A percentile compares a stretch with the other conserved stretches of the same genome.
Conservation (phyloP, 805 yeast genomes). For the Clavispora vitiphila region DNA sequence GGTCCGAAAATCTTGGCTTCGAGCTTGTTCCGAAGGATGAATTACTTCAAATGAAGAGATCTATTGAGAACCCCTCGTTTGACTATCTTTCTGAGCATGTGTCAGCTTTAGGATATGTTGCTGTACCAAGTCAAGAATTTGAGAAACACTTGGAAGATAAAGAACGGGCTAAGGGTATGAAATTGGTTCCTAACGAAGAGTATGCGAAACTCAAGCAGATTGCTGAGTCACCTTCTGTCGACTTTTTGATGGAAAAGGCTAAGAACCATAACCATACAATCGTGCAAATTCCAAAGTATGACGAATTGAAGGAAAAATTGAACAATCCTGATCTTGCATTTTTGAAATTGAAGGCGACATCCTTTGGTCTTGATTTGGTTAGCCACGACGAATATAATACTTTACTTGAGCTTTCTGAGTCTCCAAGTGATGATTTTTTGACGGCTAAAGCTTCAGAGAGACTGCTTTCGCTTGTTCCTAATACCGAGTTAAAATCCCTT, state of each 20-base stretch:
- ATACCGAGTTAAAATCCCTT: constrained; percentile 6
- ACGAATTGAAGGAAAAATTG: constrained; percentile 14
- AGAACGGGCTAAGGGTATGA: constrained; percentile 23
- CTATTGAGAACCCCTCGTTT: constrained; percentile 17
- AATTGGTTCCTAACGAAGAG: constrained; percentile 16
- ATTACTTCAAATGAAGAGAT: constrained; percentile 6
- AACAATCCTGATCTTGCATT: constrained; percentile 9
- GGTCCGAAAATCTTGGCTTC: constrained; percentile 18
- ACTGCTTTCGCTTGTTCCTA: constrained; percentile 5
- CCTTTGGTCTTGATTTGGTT: neutral
- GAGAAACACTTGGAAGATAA: constrained; percentile 23
- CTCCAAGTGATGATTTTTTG: constrained; percentile 7
- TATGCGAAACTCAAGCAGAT: constrained; percentile 11
- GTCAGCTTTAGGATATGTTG: constrained; percentile 13
- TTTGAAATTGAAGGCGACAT: constrained; percentile 11
- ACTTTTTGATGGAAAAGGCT: constrained; percentile 15
- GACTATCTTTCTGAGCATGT: constrained; percentile 14
- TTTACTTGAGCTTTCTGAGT: neutral
- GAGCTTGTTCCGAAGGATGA: constrained; percentile 16
- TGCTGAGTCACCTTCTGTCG: constrained; percentile 8
- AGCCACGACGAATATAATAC: neutral
- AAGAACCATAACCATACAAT: constrained; percentile 7
- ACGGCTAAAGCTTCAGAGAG: constrained; percentile 5
- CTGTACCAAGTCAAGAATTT: constrained; percentile 15
- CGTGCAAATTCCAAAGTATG: constrained; percentile 10